phyloP scores from a whole-genome alignment of 2,329 filamentous ascomycete genomes.

The Myriosclerotinia scirpicola region DNA sequence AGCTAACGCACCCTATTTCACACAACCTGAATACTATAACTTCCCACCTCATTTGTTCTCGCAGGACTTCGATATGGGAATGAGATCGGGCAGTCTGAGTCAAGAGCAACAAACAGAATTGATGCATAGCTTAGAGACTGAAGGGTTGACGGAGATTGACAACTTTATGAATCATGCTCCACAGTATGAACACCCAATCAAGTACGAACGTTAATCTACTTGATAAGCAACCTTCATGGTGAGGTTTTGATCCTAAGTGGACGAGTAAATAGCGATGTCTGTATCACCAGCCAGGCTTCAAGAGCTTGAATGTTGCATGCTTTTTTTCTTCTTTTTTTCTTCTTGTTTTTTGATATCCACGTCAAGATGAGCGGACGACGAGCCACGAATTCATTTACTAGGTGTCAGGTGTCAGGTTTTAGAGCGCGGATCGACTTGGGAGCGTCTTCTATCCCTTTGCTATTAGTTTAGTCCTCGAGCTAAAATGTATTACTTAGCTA shows the following conservation, averaged over 20 bases:
- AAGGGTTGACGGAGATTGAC: conserved; percentile 63
- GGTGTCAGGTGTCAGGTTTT: conserved; percentile 5
- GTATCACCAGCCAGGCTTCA: not conserved
- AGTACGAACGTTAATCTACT: conserved; percentile 29
- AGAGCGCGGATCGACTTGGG: not conserved
- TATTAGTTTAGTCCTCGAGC: not conserved
- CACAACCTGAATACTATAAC: conserved; percentile 35
- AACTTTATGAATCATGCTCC: conserved; percentile 50
- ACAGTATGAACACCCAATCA: conserved; percentile 36
- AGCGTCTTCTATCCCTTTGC: not conserved
- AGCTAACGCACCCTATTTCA: conserved; percentile 37
- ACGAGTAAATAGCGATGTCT: conserved; percentile 5
- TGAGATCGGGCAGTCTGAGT: conserved; percentile 67
- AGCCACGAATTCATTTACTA: conserved; percentile 9
- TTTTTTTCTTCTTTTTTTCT: not conserved
- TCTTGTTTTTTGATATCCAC: conserved; percentile 10
- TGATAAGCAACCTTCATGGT: conserved; percentile 26
- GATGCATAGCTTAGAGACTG: conserved; percentile 75
- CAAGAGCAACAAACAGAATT: conserved; percentile 81
- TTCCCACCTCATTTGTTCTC: conserved; percentile 41
- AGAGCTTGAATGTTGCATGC: conserved; percentile 3
- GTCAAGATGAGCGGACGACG: conserved; percentile 13
- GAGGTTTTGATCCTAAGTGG: not conserved
- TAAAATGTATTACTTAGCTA: not conserved
- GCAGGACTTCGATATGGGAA: conserved; percentile 46